Conservation (phyloP, 208 protist genomes). For the Leishmania tropica region DNA sequence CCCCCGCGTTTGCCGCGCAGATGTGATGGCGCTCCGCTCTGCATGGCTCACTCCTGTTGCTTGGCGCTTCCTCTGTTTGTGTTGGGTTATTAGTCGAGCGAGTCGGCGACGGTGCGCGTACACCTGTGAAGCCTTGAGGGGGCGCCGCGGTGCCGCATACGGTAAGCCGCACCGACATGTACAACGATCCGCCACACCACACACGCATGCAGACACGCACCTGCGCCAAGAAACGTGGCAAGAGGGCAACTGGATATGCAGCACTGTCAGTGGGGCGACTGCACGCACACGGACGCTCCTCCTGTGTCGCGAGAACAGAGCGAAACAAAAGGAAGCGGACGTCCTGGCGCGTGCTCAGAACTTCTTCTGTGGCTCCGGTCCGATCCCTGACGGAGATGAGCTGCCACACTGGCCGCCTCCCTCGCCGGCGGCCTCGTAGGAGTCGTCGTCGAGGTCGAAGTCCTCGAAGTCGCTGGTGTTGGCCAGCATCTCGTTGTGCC, state of each 20-base stretch:
- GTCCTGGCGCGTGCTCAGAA: constrained; percentile 4
- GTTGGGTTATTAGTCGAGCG: not conserved
- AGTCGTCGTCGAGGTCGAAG: constrained; percentile 82
- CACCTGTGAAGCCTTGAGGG: not conserved
- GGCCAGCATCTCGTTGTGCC: constrained; percentile 90
- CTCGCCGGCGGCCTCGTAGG: constrained; percentile 63
- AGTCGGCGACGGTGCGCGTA: not conserved
- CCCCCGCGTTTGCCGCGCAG: not conserved
- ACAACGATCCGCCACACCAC: not conserved
- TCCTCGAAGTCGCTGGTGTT: constrained; percentile 90
- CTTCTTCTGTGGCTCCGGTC: constrained; percentile 34
- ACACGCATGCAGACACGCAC: not conserved
- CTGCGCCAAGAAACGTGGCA: not conserved
- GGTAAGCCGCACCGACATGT: not conserved
- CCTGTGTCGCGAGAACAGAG: not conserved
- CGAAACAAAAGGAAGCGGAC: not conserved
- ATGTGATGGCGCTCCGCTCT: not conserved
- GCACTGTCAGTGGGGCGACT: not conserved
- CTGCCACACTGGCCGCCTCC: constrained; percentile 24
- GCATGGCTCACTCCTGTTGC: not conserved
- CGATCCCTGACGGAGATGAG: constrained; percentile 21
- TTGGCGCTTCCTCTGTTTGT: not conserved
- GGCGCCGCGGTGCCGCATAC: not conserved
- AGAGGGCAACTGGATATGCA: no score
- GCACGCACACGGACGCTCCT: not conserved